A percentile compares a stretch with the other conserved stretches of the same genome.
Evolutionary conservation across 2,329 filamentous ascomycete species (phyloP).

Genomic region (Aspergillus versicolor): DNA sequence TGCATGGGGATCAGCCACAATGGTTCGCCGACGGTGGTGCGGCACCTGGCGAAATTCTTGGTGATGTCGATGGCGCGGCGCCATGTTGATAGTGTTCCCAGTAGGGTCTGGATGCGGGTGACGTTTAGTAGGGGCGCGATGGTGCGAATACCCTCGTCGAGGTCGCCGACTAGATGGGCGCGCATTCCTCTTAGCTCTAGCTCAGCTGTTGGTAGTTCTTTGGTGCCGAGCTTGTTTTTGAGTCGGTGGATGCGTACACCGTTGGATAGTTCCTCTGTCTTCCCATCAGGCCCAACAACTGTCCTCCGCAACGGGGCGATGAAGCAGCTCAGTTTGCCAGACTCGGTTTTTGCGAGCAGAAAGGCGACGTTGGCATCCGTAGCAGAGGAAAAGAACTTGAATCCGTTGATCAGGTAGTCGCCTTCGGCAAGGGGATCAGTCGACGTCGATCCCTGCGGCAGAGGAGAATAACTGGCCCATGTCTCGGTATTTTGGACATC

Average conservation of each 20-base stretch:
- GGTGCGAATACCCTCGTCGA: constrained; percentile 66
- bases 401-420: constrained; percentile 56
- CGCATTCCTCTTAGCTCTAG: constrained; percentile 63
- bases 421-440: constrained; percentile 15
- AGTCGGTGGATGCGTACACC: constrained; percentile 66
- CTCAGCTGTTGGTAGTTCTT: constrained; percentile 69
- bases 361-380: constrained; percentile 66
- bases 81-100: constrained; percentile 38
- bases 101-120: constrained; percentile 50
- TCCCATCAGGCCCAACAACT: background rate
- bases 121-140: constrained; percentile 69
- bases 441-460: background rate
- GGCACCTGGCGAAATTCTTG: constrained; percentile 41
- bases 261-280: constrained; percentile 52
- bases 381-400: constrained; percentile 71
- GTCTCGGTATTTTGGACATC: constrained; percentile 70
- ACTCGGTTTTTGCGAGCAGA: constrained; percentile 59
- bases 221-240: constrained; percentile 72
- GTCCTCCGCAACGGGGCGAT: constrained; percentile 56
- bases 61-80: constrained; percentile 42
- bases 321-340: constrained; percentile 60
- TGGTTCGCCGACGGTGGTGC: constrained; percentile 37
- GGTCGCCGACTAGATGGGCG: constrained; percentile 64
- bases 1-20: constrained; percentile 44
- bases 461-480: constrained; percentile 39